These are phyloP conservation scores for Starmerella lactis-condensi DNA, from an alignment of 805 yeast species.

Conservation along the genomic window DNA sequence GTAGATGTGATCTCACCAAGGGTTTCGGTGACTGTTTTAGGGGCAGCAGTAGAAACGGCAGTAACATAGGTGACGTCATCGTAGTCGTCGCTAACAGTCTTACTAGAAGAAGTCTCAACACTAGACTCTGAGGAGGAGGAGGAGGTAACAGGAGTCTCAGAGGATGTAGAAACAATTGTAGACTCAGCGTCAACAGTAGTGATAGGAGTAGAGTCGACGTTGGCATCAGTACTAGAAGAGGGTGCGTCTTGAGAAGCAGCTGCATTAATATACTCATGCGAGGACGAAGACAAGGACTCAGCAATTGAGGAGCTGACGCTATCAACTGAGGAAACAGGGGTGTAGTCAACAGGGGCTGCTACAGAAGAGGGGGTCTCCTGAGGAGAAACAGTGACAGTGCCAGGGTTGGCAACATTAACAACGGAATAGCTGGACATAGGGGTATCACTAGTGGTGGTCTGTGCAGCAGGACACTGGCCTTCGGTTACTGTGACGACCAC, in stretches of 20 bases:
- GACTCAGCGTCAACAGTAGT: not conserved
- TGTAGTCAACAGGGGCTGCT: not conserved
- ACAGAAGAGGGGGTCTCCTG: slow-evolving; percentile 1
- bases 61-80: slow-evolving; percentile 14
- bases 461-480: slow-evolving; percentile 8
- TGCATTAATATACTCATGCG: too few species aligned
- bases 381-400: slow-evolving; percentile 9
- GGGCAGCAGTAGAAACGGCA: slow-evolving; percentile 11
- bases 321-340: slow-evolving; percentile 1
- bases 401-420: slow-evolving; percentile 16
- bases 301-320: not conserved
- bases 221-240: too few species aligned
- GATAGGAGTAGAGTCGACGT: not conserved
- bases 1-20: slow-evolving; percentile 8
- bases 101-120: not conserved
- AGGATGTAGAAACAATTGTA: not conserved
- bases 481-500: slow-evolving; percentile 16
- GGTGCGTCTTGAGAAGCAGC: too few species aligned
- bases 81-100: not conserved
- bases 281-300: too few species aligned
- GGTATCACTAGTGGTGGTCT: slow-evolving; percentile 1
- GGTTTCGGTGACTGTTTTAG: slow-evolving; percentile 8
- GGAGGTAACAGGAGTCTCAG: not conserved
- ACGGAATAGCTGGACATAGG: slow-evolving; percentile 14
- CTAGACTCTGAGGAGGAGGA: slow-evolving; percentile 6